Base-by-base conservation (phyloP, 108 stramenopile species). In the Nitzschia sp. region DNA sequence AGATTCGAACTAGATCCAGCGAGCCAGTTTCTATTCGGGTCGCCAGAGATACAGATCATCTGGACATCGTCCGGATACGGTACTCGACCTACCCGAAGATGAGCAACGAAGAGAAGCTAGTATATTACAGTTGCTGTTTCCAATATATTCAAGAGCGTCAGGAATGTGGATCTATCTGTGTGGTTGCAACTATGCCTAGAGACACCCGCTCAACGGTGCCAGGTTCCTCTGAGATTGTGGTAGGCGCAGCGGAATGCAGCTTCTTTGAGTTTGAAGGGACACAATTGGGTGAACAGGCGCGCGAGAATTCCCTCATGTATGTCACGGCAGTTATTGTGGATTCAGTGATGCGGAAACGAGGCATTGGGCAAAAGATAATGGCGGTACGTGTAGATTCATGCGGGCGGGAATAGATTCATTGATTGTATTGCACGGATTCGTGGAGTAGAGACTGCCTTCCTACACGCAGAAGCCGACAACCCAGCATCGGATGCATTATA, bases 281-380 rank as follows among this genome's bases (percentile, higher is more conserved):
- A 8, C 52, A 72, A 34, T 67, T 94, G 10, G 93, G 90, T 26
- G 58, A 57, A 39, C 63, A 77, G 0, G 66, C 88, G 54, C 86
- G 71, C 3, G 72, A 62, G 26, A 63, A 75, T 26, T 81, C 87
- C 7, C 69, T 91, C 0, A 50, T 94, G 71, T 94, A 94, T 52
- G 66, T 94, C 0, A 94, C 93, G 8, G 93, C 91, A 83, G 93
- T 94, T 0, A 90, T 89, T 8, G 93, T 90, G 8, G 60, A 71
- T 40, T 67, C 88, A 2, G 59, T 50, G 6, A 77, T 70, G 8
- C 77, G 93, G 22, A 75, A 88, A 75, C 71, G 72, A 44, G 93
- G 93, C 9, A 82, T 85, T 66, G 93, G 87, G 19, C 63, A 54
- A 12, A 73, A 74, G 24, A 55, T 87, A 1, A 56, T 87, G 63